A percentile compares a stretch with the other conserved stretches of the same genome.
phyloP scores from a whole-genome alignment of 768 basidiomycete genomes.

The Rhodotorula diobovata region DNA sequence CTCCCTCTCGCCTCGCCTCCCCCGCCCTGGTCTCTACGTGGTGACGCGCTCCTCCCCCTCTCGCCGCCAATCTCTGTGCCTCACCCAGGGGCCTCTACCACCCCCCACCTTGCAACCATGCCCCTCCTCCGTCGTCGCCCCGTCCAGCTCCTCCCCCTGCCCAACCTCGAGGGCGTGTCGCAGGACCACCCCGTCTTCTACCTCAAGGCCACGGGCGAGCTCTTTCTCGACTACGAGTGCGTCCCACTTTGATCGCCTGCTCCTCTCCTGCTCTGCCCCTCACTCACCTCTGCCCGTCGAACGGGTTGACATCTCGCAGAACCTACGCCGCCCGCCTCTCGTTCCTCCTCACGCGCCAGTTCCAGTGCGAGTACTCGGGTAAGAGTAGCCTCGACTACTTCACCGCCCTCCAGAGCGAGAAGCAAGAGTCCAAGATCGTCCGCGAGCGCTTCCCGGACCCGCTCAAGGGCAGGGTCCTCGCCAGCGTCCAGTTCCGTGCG shows the following conservation, averaged over 20 bases:
- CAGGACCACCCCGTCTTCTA: conserved; percentile 77
- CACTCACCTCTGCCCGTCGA: not conserved
- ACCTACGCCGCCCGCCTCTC: conserved; percentile 87
- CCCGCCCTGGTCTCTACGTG: not conserved
- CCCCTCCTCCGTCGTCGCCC: conserved; percentile 47
- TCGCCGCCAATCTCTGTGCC: not conserved
- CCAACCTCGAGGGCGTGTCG: conserved; percentile 39
- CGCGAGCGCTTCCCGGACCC: conserved; percentile 87
- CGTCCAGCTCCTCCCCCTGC: conserved; percentile 44
- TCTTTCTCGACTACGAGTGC: conserved; percentile 94
- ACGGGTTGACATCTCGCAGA: conserved; percentile 44
- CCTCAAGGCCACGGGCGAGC: conserved; percentile 90
- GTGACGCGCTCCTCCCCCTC: not conserved
- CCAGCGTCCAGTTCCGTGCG: conserved; percentile 94
- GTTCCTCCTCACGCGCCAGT: conserved; percentile 88
- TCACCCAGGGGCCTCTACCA: not conserved
- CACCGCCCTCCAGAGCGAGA: conserved; percentile 85
- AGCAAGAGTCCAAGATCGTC: conserved; percentile 77
- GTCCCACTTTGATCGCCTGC: conserved; percentile 44
- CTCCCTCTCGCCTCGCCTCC: not conserved
- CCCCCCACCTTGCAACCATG: conserved; percentile 34
- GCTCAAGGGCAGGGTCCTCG: conserved; percentile 84
- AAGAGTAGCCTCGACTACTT: conserved; percentile 92
- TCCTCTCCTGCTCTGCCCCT: not conserved
- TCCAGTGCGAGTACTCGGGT: conserved; percentile 95